phyloP scores from a whole-genome alignment of 1,284 basidiomycete genomes.

The Leccinum griseonigrum region DNA sequence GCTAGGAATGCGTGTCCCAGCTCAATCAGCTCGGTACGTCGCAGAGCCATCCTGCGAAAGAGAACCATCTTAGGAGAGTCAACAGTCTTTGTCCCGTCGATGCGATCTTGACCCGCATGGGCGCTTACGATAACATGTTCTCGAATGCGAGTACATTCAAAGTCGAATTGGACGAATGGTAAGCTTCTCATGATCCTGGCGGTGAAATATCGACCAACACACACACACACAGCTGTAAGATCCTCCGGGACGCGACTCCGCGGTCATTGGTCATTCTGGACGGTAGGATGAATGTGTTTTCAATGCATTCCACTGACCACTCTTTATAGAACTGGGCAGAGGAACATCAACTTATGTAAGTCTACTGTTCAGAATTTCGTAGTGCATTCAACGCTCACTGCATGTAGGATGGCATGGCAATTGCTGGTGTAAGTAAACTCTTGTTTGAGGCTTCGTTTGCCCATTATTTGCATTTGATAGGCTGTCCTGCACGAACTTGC shows the following conservation, averaged over 20 bases:
- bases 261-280: constrained; percentile 94
- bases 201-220: not conserved
- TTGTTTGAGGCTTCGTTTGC: not conserved
- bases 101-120: constrained; percentile 96
- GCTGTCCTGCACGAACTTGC: constrained; percentile 93
- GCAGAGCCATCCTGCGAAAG: not conserved
- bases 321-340: constrained; percentile 74
- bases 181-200: constrained; percentile 8
- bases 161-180: constrained; percentile 96
- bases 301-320: constrained; percentile 10
- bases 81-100: constrained; percentile 85
- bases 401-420: constrained; percentile 88
- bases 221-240: constrained; percentile 68
- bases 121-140: constrained; percentile 98
- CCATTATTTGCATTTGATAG: constrained; percentile 32
- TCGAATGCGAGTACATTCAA: constrained; percentile 94
- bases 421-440: constrained; percentile 66
- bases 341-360: constrained; percentile 83
- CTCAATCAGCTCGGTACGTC: constrained; percentile 69
- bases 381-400: constrained; percentile 20
- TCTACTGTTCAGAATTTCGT: constrained; percentile 16
- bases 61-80: not conserved
- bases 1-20: constrained; percentile 97
- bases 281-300: constrained; percentile 48
- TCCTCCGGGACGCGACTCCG: constrained; percentile 87